Evolutionary conservation across 2,329 filamentous ascomycete genomes (phyloP), one percentile per base, ranked within the genome.

Genomic region (Ophiocordyceps camponoti-leonardi): DNA sequence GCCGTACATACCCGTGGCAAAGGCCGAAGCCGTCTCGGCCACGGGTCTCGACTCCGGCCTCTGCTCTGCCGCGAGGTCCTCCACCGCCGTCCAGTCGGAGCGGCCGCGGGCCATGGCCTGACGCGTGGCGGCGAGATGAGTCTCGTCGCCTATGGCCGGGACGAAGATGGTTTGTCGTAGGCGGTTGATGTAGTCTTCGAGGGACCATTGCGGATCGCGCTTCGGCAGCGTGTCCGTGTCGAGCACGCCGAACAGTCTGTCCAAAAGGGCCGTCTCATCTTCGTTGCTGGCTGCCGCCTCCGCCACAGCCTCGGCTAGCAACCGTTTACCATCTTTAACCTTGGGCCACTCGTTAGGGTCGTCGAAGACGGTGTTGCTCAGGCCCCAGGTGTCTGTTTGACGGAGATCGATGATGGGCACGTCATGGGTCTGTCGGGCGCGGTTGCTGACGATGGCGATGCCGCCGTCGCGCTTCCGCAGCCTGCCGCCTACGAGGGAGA

Each of bases 401-500:
- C 65, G 56, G n/a, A 66, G 67, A 18, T 62, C 72, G 39, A 82
- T 68, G 58, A 76, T 71, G 12, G 77, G 75, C 1, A 81, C 75
- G 26, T 74, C 66, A 4, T 68, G 64, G 2, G 68, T 60, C 39
- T 67, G 59, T 39, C 68, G 72, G 37, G 67, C 71, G 28, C 77
- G 69, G 55, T 82, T 82, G 43, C 74, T 79, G 44, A 82, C 67
- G 45, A 82, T 73, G 8, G 74, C 77, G 12, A 81, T 61, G 0
- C 70, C 71, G 48, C 73, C 64, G 20, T 70, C 55, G 10, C 64
- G 66, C 42, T 58, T 61, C 43, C 63, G 58, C 52, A 83, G 62
- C 53, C 77, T 79, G 10, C 75, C 76, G 49, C 77, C 80, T n/a
- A 81, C 66, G 54, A 83, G 69, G 22, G 75, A 79, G 56, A 82